Evolutionary conservation across 768 basidiomycete species (phyloP).

Genomic region (Mycena rosella): DNA sequence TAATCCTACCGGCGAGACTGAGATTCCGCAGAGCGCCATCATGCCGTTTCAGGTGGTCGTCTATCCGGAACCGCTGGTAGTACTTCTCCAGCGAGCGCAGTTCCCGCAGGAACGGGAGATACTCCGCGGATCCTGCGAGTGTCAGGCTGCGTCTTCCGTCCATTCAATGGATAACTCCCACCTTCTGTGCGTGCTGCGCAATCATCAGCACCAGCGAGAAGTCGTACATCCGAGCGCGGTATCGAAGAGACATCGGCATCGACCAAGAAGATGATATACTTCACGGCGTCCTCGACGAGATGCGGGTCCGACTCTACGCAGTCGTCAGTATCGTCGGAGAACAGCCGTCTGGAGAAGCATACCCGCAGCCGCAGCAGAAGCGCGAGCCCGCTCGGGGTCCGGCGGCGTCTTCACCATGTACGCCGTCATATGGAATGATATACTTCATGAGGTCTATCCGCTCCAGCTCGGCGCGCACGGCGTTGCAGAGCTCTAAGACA

Average conservation of each 20-base stretch:
- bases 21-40: slow-evolving; percentile 83
- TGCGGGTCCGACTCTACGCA: slow-evolving; percentile 67
- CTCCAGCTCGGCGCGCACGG: slow-evolving; percentile 80
- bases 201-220: slow-evolving; percentile 96
- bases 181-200: slow-evolving; percentile 97
- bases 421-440: slow-evolving; percentile 91
- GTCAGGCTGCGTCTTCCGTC: not conserved
- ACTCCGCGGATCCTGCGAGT: slow-evolving; percentile 93
- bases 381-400: slow-evolving; percentile 87
- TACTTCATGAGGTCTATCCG: slow-evolving; percentile 80
- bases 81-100: slow-evolving; percentile 82
- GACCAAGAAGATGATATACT: slow-evolving; percentile 98
- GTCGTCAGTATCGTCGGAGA: slow-evolving; percentile 29
- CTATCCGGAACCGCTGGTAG: slow-evolving; percentile 92
- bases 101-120: slow-evolving; percentile 95
- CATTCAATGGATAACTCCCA: slow-evolving; percentile 43
- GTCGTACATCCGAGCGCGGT: slow-evolving; percentile 98
- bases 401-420: slow-evolving; percentile 93
- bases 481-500: slow-evolving; percentile 81
- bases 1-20: slow-evolving; percentile 70
- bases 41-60: slow-evolving; percentile 88
- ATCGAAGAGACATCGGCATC: slow-evolving; percentile 93
- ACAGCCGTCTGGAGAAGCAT: slow-evolving; percentile 34
- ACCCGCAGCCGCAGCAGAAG: slow-evolving; percentile 81
- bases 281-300: slow-evolving; percentile 95